Percentiles rank a stretch among this genome's conserved stretches.
Conservation (phyloP, 495 filamentous ascomycete genomes). For the Penicillium pancosmium region DNA sequence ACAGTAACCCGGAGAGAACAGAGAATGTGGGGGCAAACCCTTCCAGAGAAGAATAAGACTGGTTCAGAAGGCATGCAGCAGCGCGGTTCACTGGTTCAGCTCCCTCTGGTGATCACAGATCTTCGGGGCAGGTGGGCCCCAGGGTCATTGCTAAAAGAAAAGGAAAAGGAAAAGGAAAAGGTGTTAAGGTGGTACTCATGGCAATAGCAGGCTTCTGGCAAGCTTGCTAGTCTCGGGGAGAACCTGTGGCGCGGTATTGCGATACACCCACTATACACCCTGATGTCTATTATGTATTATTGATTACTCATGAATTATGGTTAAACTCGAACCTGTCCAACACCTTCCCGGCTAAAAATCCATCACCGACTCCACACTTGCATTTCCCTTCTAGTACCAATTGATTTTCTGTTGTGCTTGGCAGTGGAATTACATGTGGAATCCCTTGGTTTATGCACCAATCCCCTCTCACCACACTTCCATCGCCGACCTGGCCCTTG, state of each 20-base stretch:
- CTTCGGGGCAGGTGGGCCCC: slow-evolving; percentile 7
- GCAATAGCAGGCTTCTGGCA: not conserved
- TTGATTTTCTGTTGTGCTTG: not conserved
- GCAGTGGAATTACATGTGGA: not conserved
- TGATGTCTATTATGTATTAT: not conserved
- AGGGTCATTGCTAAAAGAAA: not conserved
- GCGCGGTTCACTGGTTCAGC: not conserved
- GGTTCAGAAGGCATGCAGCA: slow-evolving; percentile 1
- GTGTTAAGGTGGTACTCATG: not conserved
- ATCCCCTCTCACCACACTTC: not conserved
- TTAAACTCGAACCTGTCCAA: not conserved
- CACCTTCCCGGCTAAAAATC: slow-evolving; percentile 1
- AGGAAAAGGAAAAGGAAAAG: too few species aligned
- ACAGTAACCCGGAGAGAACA: slow-evolving; percentile 10
- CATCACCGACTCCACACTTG: not conserved
- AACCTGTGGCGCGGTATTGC: slow-evolving; percentile 3
- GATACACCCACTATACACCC: not conserved
- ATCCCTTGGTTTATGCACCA: slow-evolving; percentile 4
- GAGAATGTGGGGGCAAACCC: not conserved
- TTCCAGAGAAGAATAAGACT: not conserved
- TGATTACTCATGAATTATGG: not conserved
- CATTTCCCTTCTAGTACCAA: not conserved
- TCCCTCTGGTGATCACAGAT: slow-evolving; percentile 1
- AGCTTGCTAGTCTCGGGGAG: not conserved
- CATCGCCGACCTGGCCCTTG: not conserved